Percentiles rank a stretch among this genome's conserved stretches.
phyloP scores from a whole-genome alignment of 2,329 filamentous ascomycete species.

The Piedraia hortae region DNA sequence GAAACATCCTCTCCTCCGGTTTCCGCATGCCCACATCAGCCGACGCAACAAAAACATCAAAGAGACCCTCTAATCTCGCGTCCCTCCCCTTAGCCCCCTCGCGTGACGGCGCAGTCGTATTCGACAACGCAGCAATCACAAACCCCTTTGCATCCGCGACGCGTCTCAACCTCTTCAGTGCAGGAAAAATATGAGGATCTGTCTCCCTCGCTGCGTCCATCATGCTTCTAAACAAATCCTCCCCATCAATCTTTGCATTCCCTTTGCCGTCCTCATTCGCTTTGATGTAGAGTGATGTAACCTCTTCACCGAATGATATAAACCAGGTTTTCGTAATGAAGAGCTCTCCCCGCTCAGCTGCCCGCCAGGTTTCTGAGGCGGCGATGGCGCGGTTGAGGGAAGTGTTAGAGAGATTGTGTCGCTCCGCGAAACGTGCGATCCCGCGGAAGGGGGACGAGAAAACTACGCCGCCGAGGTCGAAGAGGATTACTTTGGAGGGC shows the following conservation, averaged over 20 bases:
- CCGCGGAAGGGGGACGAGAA: no score
- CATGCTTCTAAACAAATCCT: constrained; percentile 72
- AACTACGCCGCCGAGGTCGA: no score
- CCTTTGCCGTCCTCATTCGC: no score
- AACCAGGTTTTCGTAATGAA: no score
- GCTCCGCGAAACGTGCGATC: no score
- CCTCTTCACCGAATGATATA: no score
- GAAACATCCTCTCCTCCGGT: constrained; percentile 59
- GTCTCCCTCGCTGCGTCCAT: constrained; percentile 43
- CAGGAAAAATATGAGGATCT: constrained; percentile 75
- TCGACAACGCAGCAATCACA: constrained; percentile 59
- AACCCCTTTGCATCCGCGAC: constrained; percentile 20
- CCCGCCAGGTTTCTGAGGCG: no score
- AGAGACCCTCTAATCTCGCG: constrained; percentile 32
- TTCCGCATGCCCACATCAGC: constrained; percentile 74
- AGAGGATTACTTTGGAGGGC: no score
- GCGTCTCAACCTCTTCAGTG: constrained; percentile 36
- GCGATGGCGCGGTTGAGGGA: no score
- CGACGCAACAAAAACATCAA: constrained; percentile 70
- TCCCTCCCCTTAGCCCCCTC: constrained; percentile 14
- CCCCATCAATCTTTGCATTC: constrained; percentile 49
- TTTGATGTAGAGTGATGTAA: no score
- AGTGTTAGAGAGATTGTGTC: no score
- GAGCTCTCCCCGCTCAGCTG: no score
- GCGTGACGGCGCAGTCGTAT: constrained; percentile 34